Base-by-base conservation (phyloP, 345 rosid species). In the Citrus cavaleriei region DNA sequence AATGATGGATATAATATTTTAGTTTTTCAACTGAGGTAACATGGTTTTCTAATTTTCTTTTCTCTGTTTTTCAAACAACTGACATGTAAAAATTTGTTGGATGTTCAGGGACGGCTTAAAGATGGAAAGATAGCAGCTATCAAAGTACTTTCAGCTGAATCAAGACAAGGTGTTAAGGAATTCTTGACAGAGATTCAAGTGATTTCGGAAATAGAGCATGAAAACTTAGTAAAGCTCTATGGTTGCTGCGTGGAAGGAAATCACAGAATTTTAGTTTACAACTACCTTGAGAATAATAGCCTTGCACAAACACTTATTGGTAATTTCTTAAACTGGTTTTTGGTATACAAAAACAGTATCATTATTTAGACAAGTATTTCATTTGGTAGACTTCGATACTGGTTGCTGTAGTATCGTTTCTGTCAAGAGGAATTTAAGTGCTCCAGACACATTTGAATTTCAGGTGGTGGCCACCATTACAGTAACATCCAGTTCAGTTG, bases 111-210 rank as follows among this genome's bases (percentile, higher is more conserved):
- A 37, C 84, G 78, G 73, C 98, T 96, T 40, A 93, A 85, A 87
- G 91, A 86, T 80, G 94, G 98, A 77, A 93, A 81, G 76, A 51
- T 88, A 28, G 97, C 96, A 46, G 99, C 99, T 12, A 88, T 96
- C 68, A 96, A 96, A 87, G 92, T 92, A 77, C 94, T 96, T 42
- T 89, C 99, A 7, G 89, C 97, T 72, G 97, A 96, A 83, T 96
- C 99, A 68, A 90, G 91, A 81, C 99, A 96, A 85, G 99, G 99
- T 63, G 91, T 78, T 16, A 81, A 32, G 77, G 99, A 96, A 79
- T 96, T 96, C 85, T 80, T 93, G 86, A 90, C 99, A 63, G 99
- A 96, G 87, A 92, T 96, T 73, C 83, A 86, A 13, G 91, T 83
- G 37, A 92, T 96, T 82, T 91, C 99, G 1, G 86, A 90, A 65